These are phyloP conservation scores for Arxiozyma telluris DNA, from an alignment of 1,139 yeast genomes.

Conservation along the genomic window DNA sequence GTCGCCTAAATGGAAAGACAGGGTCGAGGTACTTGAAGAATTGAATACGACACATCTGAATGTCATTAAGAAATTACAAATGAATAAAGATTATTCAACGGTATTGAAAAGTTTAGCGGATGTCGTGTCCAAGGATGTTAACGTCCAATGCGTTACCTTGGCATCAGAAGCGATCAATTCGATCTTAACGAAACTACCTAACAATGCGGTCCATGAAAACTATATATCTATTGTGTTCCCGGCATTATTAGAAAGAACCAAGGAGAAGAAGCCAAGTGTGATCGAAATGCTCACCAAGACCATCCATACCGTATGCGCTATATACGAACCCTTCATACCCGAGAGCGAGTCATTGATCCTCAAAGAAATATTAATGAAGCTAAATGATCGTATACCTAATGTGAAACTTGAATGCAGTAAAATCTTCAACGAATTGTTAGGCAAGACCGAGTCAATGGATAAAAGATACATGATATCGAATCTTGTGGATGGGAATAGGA, in stretches of 20 bases:
- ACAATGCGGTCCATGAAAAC: conserved; percentile 37
- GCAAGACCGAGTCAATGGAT: conserved; percentile 12
- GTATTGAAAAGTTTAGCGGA: conserved; percentile 56
- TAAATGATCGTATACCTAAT: conserved; percentile 78
- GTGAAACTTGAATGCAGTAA: conserved; percentile 62
- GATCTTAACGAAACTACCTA: conserved; percentile 60
- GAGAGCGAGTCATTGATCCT: conserved; percentile 23
- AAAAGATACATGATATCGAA: background rate
- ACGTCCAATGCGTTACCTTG: conserved; percentile 74
- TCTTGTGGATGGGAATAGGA: conserved; percentile 32
- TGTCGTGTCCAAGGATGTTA: conserved; percentile 72
- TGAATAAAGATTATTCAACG: conserved; percentile 49
- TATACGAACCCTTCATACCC: conserved; percentile 20
- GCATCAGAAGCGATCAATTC: conserved; percentile 63
- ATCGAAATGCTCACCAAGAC: conserved; percentile 60
- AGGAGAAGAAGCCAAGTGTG: conserved; percentile 78
- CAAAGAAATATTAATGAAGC: conserved; percentile 49
- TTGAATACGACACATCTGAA: conserved; percentile 41
- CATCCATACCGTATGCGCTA: conserved; percentile 60
- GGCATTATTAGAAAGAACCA: conserved; percentile 71
- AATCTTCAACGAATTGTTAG: conserved; percentile 43
- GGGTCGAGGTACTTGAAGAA: conserved; percentile 78
- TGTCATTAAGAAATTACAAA: conserved; percentile 37
- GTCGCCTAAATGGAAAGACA: conserved; percentile 81
- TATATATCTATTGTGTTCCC: conserved; percentile 48